phyloP scores from a whole-genome alignment of 345 rosid genomes.

The Populus deltoides region DNA sequence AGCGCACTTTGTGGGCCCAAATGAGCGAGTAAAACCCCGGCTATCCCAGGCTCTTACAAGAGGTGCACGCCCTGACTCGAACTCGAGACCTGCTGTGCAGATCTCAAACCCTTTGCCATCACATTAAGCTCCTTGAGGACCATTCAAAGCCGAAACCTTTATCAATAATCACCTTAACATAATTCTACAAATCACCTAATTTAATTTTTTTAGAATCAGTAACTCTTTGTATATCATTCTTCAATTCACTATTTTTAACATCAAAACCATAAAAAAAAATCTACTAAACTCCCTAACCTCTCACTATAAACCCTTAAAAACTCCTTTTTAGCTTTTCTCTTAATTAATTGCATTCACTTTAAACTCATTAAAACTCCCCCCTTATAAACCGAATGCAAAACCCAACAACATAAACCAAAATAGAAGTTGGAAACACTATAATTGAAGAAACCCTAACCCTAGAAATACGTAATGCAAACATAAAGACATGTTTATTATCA shows the following conservation, averaged over 20 bases:
- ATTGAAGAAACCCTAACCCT: constrained; percentile 52
- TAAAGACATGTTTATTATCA: constrained; percentile 42
- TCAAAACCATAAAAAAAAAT: constrained; percentile 42
- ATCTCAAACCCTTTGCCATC: too few species aligned
- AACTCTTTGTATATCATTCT: constrained; percentile 38
- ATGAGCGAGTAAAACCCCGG: too few species aligned
- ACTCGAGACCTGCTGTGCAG: too few species aligned
- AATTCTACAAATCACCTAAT: constrained; percentile 40
- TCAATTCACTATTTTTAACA: constrained; percentile 36
- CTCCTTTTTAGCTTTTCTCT: constrained; percentile 41
- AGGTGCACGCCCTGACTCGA: too few species aligned
- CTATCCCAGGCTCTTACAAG: too few species aligned
- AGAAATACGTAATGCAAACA: constrained; percentile 42
- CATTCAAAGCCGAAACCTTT: constrained; percentile 31
- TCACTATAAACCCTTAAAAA: constrained; percentile 32
- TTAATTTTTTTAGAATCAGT: constrained; percentile 42
- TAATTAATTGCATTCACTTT: constrained; percentile 14
- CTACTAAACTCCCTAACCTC: constrained; percentile 33
- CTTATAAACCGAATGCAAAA: constrained; percentile 48
- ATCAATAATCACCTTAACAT: constrained; percentile 38
- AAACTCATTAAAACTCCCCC: constrained; percentile 33
- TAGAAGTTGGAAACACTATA: constrained; percentile 49
- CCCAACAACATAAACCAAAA: constrained; percentile 50
- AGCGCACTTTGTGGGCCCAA: too few species aligned
- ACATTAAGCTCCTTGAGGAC: too few species aligned